Evolutionary conservation across 257 asterid species (phyloP), one percentile per base, ranked within the genome.

Genomic region (Ligustrum vulgare): DNA sequence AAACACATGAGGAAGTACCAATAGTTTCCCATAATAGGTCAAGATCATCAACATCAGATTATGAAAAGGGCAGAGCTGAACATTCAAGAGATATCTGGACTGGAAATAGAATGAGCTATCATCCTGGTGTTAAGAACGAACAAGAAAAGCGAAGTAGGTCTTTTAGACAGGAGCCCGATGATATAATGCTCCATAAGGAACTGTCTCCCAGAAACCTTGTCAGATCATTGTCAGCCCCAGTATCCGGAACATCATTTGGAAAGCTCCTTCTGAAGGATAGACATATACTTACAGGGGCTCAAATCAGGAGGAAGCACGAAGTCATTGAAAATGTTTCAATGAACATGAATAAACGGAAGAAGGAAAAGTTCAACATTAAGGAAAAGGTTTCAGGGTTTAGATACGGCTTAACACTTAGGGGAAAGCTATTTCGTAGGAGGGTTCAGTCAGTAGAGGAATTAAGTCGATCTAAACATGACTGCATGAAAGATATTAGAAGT

Each of bases 151-250:
- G 76, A 56, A 87, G 87, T 79, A 73, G 85, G 65, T 89, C 93
- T 77, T 89, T 88, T 79, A 83, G 92, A 82, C 81, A 83, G 69
- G 92, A 87, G 49, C 80, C 84, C 60, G 89, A 81, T 75, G 89
- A 82, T 75, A 80, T 73, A 62, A 69, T 83, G 75, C 83, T 78
- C 78, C 88, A 81, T 25, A 78, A 74, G 72, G 93, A 87, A 58
- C 75, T 69, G 75, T 89, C 96, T 31, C 96, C 98, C 70, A 82
- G 90, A 87, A 87, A 87, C 80, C 96, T 95, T 56, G 70, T 87
- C 71, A 86, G 99, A 78, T 95, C 97, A 77, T 77, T 93, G 88
- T 95, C 99, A 1, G 96, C 99, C 34, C 99, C 99, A 35, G 88
- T 95, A 71, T 84, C 97, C 25, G 96, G 89, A 73, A 82, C 91